Base-by-base conservation (phyloP, 805 yeast genomes). In the Spathaspora passalidarum region DNA sequence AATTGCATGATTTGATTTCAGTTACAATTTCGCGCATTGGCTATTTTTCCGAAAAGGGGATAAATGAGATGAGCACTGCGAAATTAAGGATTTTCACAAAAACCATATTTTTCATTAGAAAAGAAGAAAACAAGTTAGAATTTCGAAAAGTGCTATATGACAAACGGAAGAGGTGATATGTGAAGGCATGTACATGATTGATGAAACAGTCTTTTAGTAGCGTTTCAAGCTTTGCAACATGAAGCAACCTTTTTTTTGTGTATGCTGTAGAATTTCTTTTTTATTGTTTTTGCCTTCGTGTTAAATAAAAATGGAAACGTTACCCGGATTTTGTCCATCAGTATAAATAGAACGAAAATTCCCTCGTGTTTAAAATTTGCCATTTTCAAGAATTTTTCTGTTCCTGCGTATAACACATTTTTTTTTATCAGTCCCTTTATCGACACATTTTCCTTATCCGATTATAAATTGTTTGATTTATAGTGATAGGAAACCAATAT, bases 251-350 rank as follows among this genome's bases (percentile, higher is more conserved):
- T 37, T 18, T 37, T 36, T 37, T 37, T 37, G 23, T 19, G 18
- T 18, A 21, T 37, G 23, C 17, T 21, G 20, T 39, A 32, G 39
- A 40, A 25, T 26, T 42, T 47, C 42, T 48, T 29, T 26, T 44
- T 45, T 23, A 22, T 20, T 26, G 9, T 16, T 16, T 19, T 11
- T 13, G 22, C 26, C 43, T 43, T 19, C 21, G 26, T 17, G 8
- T 22, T 20, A 18, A 11, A 5, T 6, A 16, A 32, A 22, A 23
- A 10, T 7, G 17, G 7, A 13, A 8, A 16, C 2, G 51, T 56
- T 56, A 56, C 60, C 60, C 60, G 60, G 57, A 54, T 42, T 42
- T 46, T 8, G 19, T 23, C 17, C 43, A 42, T 21, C 46, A 53
- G 47, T 56, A 56, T 56, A 56, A 46, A 56, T 54, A 52, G 42